Percentiles rank a stretch among this genome's conserved stretches.
phyloP scores from a whole-genome alignment of 2,329 filamentous ascomycete genomes.

The Botrytis squamosa region DNA sequence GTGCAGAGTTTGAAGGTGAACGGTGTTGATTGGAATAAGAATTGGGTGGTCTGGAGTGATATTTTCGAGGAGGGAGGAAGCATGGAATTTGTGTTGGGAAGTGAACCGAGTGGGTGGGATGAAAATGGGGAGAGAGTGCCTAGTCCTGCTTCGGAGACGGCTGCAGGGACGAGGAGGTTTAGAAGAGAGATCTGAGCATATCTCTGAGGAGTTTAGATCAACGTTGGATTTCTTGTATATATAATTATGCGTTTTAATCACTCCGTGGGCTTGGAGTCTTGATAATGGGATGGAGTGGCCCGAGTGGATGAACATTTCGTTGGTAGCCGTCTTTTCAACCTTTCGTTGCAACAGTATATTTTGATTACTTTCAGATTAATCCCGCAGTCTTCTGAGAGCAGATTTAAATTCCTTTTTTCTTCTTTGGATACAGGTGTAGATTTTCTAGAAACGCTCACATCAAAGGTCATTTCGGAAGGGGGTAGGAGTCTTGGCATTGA shows the following conservation, averaged over 20 bases:
- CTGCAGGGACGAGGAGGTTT: neutral
- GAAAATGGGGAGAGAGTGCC: slow-evolving; percentile 51
- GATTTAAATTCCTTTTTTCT: no score
- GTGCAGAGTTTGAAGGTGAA: slow-evolving; percentile 67
- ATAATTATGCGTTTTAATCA: neutral
- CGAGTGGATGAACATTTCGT: neutral
- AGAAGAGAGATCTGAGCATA: neutral
- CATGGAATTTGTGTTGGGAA: slow-evolving; percentile 62
- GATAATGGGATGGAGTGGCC: neutral
- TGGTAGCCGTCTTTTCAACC: neutral
- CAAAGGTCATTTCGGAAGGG: neutral
- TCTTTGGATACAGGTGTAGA: neutral
- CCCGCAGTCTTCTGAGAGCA: neutral
- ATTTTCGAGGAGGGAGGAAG: slow-evolving; percentile 62
- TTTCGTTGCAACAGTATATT: neutral
- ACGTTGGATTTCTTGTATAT: neutral
- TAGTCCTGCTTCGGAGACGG: slow-evolving; percentile 51
- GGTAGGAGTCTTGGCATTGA: neutral
- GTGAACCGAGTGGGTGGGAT: slow-evolving; percentile 48
- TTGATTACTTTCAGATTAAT: neutral
- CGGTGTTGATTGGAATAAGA: slow-evolving; percentile 58
- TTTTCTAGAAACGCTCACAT: neutral
- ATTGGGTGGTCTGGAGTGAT: slow-evolving; percentile 65
- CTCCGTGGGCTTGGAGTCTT: neutral
- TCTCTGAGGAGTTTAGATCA: neutral